These are phyloP conservation scores for Tillandsia leiboldiana DNA, from an alignment of 176 grass and related monocot genomes.

Conservation along the genomic window DNA sequence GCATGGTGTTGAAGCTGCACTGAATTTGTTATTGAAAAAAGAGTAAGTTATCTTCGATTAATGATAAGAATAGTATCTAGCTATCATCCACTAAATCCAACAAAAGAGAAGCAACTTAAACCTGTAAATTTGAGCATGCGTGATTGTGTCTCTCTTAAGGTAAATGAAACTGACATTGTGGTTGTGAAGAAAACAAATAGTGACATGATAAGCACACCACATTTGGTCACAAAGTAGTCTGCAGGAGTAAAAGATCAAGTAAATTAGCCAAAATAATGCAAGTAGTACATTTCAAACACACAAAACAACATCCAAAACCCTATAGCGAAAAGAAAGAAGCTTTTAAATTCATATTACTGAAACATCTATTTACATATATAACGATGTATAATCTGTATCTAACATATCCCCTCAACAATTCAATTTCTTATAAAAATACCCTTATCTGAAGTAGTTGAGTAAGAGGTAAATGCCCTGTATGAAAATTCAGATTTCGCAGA, in stretches of 20 bases:
- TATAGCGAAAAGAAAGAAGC: too few species aligned
- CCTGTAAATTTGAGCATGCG: constrained; percentile 20
- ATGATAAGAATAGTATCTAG: neutral
- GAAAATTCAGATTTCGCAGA: too few species aligned
- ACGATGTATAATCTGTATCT: too few species aligned
- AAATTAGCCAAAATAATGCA: neutral
- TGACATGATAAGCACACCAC: constrained; percentile 23
- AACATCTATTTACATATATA: too few species aligned
- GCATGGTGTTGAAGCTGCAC: constrained; percentile 27
- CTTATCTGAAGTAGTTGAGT: too few species aligned
- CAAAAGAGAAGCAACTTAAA: neutral
- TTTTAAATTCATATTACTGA: too few species aligned
- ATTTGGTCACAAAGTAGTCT: constrained; percentile 22
- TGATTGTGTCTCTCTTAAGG: constrained; percentile 22
- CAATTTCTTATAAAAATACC: too few species aligned
- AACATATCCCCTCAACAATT: too few species aligned
- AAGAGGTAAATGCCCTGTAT: too few species aligned
- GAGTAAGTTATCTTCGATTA: neutral
- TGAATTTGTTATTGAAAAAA: neutral
- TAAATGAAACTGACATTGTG: constrained; percentile 24
- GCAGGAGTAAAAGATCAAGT: neutral
- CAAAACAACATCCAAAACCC: neutral
- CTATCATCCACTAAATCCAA: neutral
- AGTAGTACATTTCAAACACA: neutral
- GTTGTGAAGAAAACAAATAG: constrained; percentile 28